phyloP scores from a whole-genome alignment of 345 rosid genomes.

The Brassica cretica region DNA sequence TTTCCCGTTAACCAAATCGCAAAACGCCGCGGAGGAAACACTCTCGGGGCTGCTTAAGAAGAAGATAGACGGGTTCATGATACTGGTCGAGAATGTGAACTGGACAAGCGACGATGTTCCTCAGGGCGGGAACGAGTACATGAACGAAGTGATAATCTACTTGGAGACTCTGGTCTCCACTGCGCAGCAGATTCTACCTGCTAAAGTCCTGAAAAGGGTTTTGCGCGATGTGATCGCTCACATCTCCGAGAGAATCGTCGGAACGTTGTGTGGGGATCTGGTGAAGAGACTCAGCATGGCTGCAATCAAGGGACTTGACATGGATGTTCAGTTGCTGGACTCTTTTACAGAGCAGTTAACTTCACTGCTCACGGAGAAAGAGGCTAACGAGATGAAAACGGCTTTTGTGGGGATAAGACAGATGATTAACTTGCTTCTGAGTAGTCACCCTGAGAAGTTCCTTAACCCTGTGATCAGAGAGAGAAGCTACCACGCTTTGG shows the following conservation, averaged over 20 bases:
- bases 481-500: conserved; percentile 79
- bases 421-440: conserved; percentile 75
- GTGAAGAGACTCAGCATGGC: conserved; percentile 80
- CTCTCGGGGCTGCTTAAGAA: conserved; percentile 86
- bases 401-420: conserved; percentile 84
- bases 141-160: conserved; percentile 89
- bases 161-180: conserved; percentile 90
- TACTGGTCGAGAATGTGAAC: conserved; percentile 85
- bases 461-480: conserved; percentile 84
- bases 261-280: conserved; percentile 61
- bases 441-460: conserved; percentile 89
- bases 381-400: conserved; percentile 71
- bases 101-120: conserved; percentile 90
- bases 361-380: conserved; percentile 69
- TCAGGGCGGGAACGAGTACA: conserved; percentile 87
- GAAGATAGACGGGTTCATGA: conserved; percentile 92
- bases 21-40: conserved; percentile 85
- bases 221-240: conserved; percentile 76
- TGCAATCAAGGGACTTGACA: conserved; percentile 80
- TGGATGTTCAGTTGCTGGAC: conserved; percentile 78
- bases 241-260: conserved; percentile 82
- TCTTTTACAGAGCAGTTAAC: conserved; percentile 80
- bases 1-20: conserved; percentile 82
- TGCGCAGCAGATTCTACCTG: conserved; percentile 93
- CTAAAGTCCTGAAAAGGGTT: conserved; percentile 74